Base-by-base conservation (phyloP, 139 green algal species). In the Edaphochlamys debaryana region DNA sequence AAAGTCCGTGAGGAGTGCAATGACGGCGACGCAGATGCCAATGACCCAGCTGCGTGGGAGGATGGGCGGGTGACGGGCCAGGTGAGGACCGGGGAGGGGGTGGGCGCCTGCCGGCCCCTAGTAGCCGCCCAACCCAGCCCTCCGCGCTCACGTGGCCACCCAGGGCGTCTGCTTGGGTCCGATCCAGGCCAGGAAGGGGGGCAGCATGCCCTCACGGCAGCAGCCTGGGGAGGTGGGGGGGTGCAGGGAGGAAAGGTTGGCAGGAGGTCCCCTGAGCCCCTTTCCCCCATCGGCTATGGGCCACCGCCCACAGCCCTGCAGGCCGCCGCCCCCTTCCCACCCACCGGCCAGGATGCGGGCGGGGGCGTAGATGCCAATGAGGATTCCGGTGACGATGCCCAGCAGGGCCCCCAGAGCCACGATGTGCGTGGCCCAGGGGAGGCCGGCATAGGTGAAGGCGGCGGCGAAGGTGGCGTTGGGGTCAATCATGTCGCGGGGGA, bases 401-500 rank as follows among this genome's bases (percentile, higher is more conserved):
- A 87, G 82, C 25, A 92, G 23, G 7, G 88, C 88, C 9, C 88
- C 88, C 20, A 89, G 52, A 0, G 84, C 80, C 30, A 89, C 84
- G 52, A 89, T 88, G 72, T 90, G 75, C 29, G 54, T 67, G 13
- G 81, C 89, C 86, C 89, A 91, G 20, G 38, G 9, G 58, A 89
- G 79, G 36, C 84, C 81, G 30, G 86, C 80, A 69, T 76, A 76
- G 2, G 71, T 66, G 74, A 94, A 94, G 0, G 91, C 91, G 0
- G 54, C 67, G 23, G 83, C 66, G 42, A 90, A 91, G 29, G 88
- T 45, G 6, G 92, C 92, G 34, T 90, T 38, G 9, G 73, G 48
- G 87, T 92, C 79, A 68, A 96, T 94, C 23, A 37, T 27, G 17
- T 67, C n/a, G 63, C 42, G 42, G 1, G 77, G 77, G 19, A 87